A percentile compares a stretch with the other conserved stretches of the same genome.
These are phyloP conservation scores for Canavalia gladiata DNA, from an alignment of 306 rosid genomes.

Conservation along the genomic window DNA sequence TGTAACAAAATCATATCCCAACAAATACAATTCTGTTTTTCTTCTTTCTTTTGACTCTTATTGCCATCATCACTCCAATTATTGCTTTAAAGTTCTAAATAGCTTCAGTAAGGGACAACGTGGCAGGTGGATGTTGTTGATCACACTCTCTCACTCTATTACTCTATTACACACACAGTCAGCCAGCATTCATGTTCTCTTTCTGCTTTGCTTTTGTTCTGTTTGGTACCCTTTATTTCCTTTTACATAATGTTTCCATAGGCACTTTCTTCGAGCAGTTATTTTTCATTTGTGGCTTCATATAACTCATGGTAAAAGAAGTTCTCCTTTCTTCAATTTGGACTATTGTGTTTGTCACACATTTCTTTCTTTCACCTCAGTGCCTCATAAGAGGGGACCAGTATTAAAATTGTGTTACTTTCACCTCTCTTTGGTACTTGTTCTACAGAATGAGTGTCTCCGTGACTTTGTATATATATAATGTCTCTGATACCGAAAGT, in stretches of 20 bases:
- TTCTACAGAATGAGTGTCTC: slow-evolving; percentile 52
- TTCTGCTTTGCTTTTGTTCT: slow-evolving; percentile 54
- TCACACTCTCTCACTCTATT: slow-evolving; percentile 30
- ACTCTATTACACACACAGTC: slow-evolving; percentile 45
- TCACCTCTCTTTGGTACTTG: slow-evolving; percentile 43
- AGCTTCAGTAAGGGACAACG: slow-evolving; percentile 49
- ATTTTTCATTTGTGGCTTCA: slow-evolving; percentile 56
- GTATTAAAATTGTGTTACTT: slow-evolving; percentile 44
- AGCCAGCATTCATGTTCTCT: slow-evolving; percentile 52
- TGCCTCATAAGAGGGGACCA: slow-evolving; percentile 64
- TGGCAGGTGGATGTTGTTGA: slow-evolving; percentile 45
- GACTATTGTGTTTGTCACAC: slow-evolving; percentile 60
- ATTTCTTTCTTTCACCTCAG: slow-evolving; percentile 48
- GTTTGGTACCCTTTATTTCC: slow-evolving; percentile 53
- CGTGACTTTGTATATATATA: slow-evolving; percentile 28
- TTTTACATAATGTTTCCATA: slow-evolving; percentile 53
- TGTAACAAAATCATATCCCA: slow-evolving; percentile 38
- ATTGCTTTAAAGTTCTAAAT: slow-evolving; percentile 54
- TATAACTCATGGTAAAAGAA: slow-evolving; percentile 55
- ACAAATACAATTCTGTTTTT: slow-evolving; percentile 44
- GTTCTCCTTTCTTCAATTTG: slow-evolving; percentile 49
- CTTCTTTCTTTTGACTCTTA: slow-evolving; percentile 55
- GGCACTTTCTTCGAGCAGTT: slow-evolving; percentile 53
- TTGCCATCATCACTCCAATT: slow-evolving; percentile 57
- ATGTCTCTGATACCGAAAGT: slow-evolving; percentile 48